Percentiles rank a stretch among this genome's conserved stretches.
Conservation (phyloP, 2,329 filamentous ascomycete genomes). For the Colletotrichum limetticola region DNA sequence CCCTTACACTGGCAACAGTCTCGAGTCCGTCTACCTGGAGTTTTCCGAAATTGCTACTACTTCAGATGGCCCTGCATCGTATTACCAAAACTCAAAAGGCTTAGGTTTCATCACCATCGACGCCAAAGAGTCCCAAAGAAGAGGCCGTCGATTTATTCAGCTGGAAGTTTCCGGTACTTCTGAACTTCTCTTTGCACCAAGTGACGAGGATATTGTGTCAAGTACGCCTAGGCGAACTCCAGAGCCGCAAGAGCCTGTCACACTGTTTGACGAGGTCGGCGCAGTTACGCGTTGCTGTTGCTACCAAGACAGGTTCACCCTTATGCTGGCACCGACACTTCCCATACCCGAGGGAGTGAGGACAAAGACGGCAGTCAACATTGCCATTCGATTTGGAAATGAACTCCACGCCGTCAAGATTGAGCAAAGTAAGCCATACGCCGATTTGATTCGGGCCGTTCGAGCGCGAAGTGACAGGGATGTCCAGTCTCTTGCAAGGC, state of each 20-base stretch:
- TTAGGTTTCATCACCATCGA: background rate
- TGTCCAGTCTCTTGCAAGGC: background rate
- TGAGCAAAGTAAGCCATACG: constrained; percentile 4
- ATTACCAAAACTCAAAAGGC: background rate
- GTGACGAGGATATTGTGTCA: background rate
- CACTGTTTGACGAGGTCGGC: background rate
- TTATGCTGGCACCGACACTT: background rate
- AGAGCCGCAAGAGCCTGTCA: background rate
- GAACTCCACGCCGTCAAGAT: background rate
- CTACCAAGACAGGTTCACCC: background rate
- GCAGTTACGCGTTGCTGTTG: constrained; percentile 1
- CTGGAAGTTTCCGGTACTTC: background rate
- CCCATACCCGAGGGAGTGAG: background rate
- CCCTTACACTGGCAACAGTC: background rate
- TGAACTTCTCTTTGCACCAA: background rate
- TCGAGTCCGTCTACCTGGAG: background rate
- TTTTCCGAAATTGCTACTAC: background rate
- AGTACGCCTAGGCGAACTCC: no score
- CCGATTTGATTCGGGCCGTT: background rate
- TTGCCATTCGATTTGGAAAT: background rate
- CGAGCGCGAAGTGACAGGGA: background rate
- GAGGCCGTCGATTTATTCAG: constrained; percentile 13
- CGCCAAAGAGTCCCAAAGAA: background rate
- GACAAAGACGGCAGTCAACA: background rate
- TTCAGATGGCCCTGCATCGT: background rate